Evolutionary conservation across 805 yeast species (phyloP), one percentile per base, ranked within the genome.

Genomic region (Saturnispora zaruensis): DNA sequence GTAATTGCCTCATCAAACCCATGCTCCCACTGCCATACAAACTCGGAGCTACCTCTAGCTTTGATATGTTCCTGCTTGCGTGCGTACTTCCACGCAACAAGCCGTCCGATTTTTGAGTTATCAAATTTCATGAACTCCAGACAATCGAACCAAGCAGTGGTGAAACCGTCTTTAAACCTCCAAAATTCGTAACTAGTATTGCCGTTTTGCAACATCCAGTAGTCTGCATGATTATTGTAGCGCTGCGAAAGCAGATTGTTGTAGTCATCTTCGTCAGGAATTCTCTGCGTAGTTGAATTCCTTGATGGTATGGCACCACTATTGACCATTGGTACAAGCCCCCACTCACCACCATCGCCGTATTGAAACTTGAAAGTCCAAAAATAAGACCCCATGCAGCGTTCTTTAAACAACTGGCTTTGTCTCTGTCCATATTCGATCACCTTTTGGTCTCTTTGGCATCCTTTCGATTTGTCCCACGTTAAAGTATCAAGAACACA

Each of bases 321-420:
- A 21, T 82, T 80, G 20, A 75, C 69, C 89, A 86, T 87, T 34
- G 88, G 85, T 23, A 75, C 73, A 66, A 87, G 83, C 45, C 93
- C 97, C 98, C 98, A 91, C 67, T 88, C 97, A 14, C 98, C 98
- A 41, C 97, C 97, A 60, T 82, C 84, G 2, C 97, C 97, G 51
- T 80, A 73, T 62, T 84, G 78, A 61, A 90, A 90, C 66, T 88
- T 87, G 64, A 69, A 85, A 2, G 96, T 86, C 98, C 98, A 91
- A 66, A 93, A 91, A 65, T 75, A 90, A 51, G 78, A 74, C 0
- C 98, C 98, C 50, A 79, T 75, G 1, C 91, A 82, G 33, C 83
- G 67, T 36, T 75, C 57, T 5, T 63, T 60, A 59, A 85, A 77
- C 5, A 76, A 54, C 3, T 66, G 59, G 5, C 66, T 55, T 63